These are phyloP conservation scores for Trypethelium eluteriae DNA, from an alignment of 495 filamentous ascomycete species.

Conservation along the genomic window DNA sequence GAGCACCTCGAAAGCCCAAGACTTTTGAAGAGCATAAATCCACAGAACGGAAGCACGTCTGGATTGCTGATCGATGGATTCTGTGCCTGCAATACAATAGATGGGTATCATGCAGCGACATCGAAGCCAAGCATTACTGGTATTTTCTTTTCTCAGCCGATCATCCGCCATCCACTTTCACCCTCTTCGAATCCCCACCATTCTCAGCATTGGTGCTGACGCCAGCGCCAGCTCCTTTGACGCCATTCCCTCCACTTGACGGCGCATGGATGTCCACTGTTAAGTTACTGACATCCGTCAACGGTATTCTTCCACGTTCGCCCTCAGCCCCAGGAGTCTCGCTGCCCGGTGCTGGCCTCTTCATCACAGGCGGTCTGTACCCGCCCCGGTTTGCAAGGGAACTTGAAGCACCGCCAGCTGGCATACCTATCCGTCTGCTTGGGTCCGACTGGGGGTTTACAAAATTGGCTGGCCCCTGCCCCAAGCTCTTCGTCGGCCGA, in stretches of 20 bases:
- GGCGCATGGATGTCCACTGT: slow-evolving; percentile 10
- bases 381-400: slow-evolving; percentile 50
- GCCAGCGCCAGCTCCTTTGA: not conserved
- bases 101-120: not conserved
- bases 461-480: slow-evolving; percentile 43
- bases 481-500: not conserved
- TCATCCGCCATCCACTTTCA: slow-evolving; percentile 14
- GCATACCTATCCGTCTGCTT: slow-evolving; percentile 66
- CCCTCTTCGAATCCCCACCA: slow-evolving; percentile 24
- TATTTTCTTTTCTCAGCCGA: not conserved
- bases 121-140: not conserved
- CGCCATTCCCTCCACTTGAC: not conserved
- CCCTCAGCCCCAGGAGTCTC: slow-evolving; percentile 14
- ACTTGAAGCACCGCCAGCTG: slow-evolving; percentile 44
- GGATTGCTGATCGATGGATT: not conserved
- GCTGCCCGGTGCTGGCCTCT: slow-evolving; percentile 36
- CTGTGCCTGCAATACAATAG: not conserved
- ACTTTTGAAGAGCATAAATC: not conserved
- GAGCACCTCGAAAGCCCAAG: not conserved
- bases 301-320: slow-evolving; percentile 19
- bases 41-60: not conserved
- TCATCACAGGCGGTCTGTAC: slow-evolving; percentile 53
- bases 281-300: slow-evolving; percentile 38
- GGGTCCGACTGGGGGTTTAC: slow-evolving; percentile 64
- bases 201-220: slow-evolving; percentile 16